Percentiles rank a stretch among this genome's conserved stretches.
phyloP scores from a whole-genome alignment of 2,329 filamentous ascomycete species.

The Chaetothyriales sp. region DNA sequence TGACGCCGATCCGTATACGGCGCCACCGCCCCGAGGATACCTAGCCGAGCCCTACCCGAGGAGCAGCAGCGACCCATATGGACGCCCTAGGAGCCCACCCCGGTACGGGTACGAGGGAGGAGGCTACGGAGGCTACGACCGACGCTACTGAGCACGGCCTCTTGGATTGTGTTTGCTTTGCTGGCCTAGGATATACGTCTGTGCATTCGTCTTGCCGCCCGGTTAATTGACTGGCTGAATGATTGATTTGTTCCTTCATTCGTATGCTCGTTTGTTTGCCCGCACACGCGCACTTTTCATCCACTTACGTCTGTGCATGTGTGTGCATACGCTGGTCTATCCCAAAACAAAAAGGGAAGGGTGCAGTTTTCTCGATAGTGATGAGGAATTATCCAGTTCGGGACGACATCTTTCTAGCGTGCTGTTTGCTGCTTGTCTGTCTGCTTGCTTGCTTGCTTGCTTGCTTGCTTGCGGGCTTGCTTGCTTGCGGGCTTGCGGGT shows the following conservation, averaged over 20 bases:
- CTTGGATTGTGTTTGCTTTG: neutral
- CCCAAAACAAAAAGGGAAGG: neutral
- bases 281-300: neutral
- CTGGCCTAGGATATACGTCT: neutral
- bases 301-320: neutral
- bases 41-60: slow-evolving; percentile 48
- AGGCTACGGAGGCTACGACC: slow-evolving; percentile 15
- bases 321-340: neutral
- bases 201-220: too few species aligned
- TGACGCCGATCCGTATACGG: slow-evolving; percentile 61
- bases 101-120: slow-evolving; percentile 13
- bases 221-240: neutral
- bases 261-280: neutral
- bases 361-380: neutral
- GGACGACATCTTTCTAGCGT: neutral
- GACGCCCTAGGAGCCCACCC: slow-evolving; percentile 14
- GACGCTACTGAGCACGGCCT: slow-evolving; percentile 12
- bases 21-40: slow-evolving; percentile 41
- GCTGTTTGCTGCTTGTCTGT: neutral
- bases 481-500: neutral
- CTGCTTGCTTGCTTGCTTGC: neutral
- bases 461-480: neutral
- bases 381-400: neutral
- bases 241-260: neutral
- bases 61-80: slow-evolving; percentile 32